These are phyloP conservation scores for Zopfia rhizophila DNA, from an alignment of 2,329 filamentous ascomycete genomes.

Conservation along the genomic window DNA sequence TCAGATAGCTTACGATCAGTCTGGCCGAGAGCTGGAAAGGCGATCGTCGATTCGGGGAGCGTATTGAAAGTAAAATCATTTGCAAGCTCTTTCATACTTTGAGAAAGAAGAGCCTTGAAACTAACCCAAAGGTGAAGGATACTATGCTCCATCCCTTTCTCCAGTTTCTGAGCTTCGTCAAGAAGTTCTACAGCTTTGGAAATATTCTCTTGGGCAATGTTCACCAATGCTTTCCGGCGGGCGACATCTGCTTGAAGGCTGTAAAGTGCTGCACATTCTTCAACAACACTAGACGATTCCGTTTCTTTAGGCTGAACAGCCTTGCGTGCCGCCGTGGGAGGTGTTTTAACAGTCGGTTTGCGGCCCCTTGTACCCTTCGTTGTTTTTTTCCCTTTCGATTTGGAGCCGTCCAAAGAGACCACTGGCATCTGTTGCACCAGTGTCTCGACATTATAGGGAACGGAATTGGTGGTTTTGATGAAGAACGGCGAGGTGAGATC, in stretches of 20 bases:
- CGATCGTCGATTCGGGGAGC: slow-evolving; percentile 91
- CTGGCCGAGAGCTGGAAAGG: slow-evolving; percentile 74
- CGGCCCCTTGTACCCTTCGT: slow-evolving; percentile 30
- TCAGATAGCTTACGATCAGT: slow-evolving; percentile 41
- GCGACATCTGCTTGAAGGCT: slow-evolving; percentile 61
- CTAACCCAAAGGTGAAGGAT: slow-evolving; percentile 67
- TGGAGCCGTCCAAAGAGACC: slow-evolving; percentile 47
- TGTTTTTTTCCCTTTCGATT: slow-evolving; percentile 19
- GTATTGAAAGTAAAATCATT: slow-evolving; percentile 87
- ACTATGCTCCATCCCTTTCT: slow-evolving; percentile 53
- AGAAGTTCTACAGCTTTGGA: slow-evolving; percentile 40
- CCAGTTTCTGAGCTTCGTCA: slow-evolving; percentile 33
- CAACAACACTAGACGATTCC: slow-evolving; percentile 27
- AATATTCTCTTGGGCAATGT: slow-evolving; percentile 44
- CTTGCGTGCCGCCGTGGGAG: slow-evolving; percentile 24
- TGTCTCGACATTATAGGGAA: slow-evolving; percentile 39
- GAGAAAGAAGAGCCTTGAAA: slow-evolving; percentile 73
- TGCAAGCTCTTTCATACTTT: slow-evolving; percentile 77
- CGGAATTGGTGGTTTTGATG: slow-evolving; percentile 38
- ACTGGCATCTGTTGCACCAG: slow-evolving; percentile 57
- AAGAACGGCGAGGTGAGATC: slow-evolving; percentile 52
- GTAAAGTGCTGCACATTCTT: slow-evolving; percentile 52
- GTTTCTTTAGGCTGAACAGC: slow-evolving; percentile 10
- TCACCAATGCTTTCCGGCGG: slow-evolving; percentile 61
- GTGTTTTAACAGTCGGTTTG: slow-evolving; percentile 32